Conservation (phyloP, 768 basidiomycete genomes). For the Auricularia sp. region DNA sequence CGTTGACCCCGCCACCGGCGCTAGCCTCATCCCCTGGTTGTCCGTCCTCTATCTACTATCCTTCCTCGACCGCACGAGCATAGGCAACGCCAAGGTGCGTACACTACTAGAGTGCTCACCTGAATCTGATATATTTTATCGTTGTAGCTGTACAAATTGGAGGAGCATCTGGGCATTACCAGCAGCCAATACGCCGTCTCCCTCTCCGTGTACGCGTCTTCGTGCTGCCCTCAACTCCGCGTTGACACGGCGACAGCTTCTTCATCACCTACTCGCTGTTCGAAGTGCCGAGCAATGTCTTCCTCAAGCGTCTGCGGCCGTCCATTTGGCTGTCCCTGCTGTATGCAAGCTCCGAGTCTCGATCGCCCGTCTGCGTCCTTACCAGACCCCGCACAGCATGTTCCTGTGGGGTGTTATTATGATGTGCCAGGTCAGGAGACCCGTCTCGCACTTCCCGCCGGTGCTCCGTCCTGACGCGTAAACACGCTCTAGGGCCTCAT, state of each 20-base stretch:
- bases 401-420: slow-evolving; percentile 66
- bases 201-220: slow-evolving; percentile 63
- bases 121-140: neutral
- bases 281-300: slow-evolving; percentile 56
- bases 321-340: slow-evolving; percentile 67
- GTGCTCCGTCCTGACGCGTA: neutral
- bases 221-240: slow-evolving; percentile 31
- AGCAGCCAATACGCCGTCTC: slow-evolving; percentile 57
- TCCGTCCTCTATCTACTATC: slow-evolving; percentile 68
- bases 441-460: neutral
- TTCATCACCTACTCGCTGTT: slow-evolving; percentile 8
- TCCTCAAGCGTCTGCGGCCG: slow-evolving; percentile 63
- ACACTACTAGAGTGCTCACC: slow-evolving; percentile 2
- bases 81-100: slow-evolving; percentile 38
- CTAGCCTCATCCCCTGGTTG: slow-evolving; percentile 21
- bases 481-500: slow-evolving; percentile 51
- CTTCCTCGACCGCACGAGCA: slow-evolving; percentile 53
- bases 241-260: neutral
- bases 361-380: neutral
- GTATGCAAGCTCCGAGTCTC: neutral
- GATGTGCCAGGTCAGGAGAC: slow-evolving; percentile 27
- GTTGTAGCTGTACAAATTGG: slow-evolving; percentile 52
- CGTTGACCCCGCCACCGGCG: neutral
- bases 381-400: slow-evolving; percentile 31
- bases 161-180: slow-evolving; percentile 45